Conservation (phyloP, 2,329 filamentous ascomycete species). For the Cladorrhinum sp. region DNA sequence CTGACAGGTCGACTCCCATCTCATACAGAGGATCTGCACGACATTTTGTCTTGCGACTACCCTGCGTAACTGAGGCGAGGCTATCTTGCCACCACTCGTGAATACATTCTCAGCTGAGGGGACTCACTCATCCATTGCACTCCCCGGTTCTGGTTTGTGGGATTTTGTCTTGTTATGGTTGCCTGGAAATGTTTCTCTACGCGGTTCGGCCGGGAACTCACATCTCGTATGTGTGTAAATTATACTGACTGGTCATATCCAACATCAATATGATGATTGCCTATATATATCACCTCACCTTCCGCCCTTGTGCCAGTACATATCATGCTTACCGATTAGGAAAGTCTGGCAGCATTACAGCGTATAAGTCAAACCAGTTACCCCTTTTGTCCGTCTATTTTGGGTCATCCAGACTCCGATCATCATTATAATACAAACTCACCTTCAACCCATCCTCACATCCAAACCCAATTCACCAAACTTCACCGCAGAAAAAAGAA, state of each 20-base stretch:
- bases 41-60: not conserved
- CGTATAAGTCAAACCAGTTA: not conserved
- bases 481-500: not conserved
- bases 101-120: not conserved
- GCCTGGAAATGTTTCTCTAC: not conserved
- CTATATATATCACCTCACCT: not conserved
- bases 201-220: not conserved
- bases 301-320: not conserved
- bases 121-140: not conserved
- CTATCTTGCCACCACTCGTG: not conserved
- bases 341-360: not conserved
- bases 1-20: not conserved
- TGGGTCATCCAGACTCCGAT: not conserved
- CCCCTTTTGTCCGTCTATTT: not conserved
- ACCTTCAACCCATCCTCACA: too few relatives aligned
- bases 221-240: not conserved
- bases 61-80: constrained; percentile 17
- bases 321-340: not conserved
- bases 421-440: not conserved
- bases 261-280: not conserved
- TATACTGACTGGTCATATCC: not conserved
- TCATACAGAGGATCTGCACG: constrained; percentile 4
- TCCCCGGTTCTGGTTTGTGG: not conserved
- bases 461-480: too few relatives aligned
- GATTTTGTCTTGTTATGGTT: not conserved